These are phyloP conservation scores for Sugiyamaella marilandica DNA, from an alignment of 805 yeast species.

Conservation along the genomic window DNA sequence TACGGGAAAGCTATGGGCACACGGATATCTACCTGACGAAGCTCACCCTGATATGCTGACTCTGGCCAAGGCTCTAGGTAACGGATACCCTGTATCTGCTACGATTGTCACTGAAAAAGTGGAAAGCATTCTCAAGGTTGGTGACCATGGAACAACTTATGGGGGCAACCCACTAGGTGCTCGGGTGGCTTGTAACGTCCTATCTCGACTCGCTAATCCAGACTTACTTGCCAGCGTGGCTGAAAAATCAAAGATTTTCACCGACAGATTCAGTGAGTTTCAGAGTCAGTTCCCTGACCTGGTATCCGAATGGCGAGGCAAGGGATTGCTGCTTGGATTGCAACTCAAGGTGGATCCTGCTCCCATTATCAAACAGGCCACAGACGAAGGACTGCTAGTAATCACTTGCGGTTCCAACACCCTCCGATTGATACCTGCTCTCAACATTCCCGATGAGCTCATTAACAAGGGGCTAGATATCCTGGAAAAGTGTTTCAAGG, in stretches of 20 bases:
- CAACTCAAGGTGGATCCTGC: constrained; percentile 65
- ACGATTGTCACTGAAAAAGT: constrained; percentile 80
- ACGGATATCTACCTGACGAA: constrained; percentile 60
- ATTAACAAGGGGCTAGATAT: constrained; percentile 68
- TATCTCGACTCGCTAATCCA: constrained; percentile 58
- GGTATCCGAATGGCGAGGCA: constrained; percentile 73
- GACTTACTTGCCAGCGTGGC: constrained; percentile 59
- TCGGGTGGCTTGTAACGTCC: constrained; percentile 71
- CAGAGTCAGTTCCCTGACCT: constrained; percentile 56
- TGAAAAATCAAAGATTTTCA: constrained; percentile 54
- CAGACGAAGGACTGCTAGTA: constrained; percentile 74
- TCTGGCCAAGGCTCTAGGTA: constrained; percentile 93
- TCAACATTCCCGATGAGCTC: constrained; percentile 69
- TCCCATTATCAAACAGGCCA: constrained; percentile 59
- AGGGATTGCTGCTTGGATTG: constrained; percentile 81
- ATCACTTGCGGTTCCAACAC: constrained; percentile 93
- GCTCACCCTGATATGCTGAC: constrained; percentile 95
- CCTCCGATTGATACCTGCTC: constrained; percentile 85
- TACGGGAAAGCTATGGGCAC: constrained; percentile 93
- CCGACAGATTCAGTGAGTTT: constrained; percentile 36
- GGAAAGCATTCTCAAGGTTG: constrained; percentile 67
- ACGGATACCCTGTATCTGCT: constrained; percentile 95
- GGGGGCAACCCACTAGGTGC: constrained; percentile 96
- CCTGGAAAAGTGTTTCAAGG: constrained; percentile 46
- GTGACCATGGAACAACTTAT: constrained; percentile 97